Percentiles rank a stretch among this genome's conserved stretches.
Conservation (phyloP, 2,329 filamentous ascomycete species). For the Pseudonectria buxi region DNA sequence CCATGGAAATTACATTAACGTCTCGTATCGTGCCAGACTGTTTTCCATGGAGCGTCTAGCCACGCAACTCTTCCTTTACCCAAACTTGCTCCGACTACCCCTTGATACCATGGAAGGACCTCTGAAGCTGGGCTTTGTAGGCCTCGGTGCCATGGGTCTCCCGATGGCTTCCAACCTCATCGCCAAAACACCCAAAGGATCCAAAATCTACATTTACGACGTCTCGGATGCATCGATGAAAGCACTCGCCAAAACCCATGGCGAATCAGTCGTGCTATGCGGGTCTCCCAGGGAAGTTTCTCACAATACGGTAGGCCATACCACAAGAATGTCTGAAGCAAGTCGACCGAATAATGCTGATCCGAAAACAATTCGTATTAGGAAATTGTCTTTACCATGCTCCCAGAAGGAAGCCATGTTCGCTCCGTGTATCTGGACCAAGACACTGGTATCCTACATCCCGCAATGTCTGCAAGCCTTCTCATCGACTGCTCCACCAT, state of each 20-base stretch:
- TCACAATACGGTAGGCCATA: background rate
- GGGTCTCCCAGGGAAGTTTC: background rate
- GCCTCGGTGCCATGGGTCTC: conserved; percentile 5
- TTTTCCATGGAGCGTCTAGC: no score
- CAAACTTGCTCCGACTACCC: no score
- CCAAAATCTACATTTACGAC: conserved; percentile 1
- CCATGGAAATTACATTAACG: no score
- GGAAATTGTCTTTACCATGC: conserved; percentile 7
- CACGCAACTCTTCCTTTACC: no score
- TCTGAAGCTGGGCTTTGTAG: conserved; percentile 3
- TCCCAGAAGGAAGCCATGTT: conserved; percentile 6
- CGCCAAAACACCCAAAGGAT: background rate
- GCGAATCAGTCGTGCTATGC: background rate
- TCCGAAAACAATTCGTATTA: no score
- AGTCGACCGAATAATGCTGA: background rate
- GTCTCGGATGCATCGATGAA: background rate
- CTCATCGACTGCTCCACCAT: conserved; percentile 8
- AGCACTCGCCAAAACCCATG: background rate
- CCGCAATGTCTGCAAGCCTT: background rate
- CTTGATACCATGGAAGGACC: background rate
- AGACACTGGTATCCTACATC: conserved; percentile 1
- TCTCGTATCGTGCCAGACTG: no score
- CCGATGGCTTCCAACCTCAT: conserved; percentile 6
- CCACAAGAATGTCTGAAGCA: background rate
- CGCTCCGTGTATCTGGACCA: conserved; percentile 2